A percentile compares a stretch with the other conserved stretches of the same genome.
Evolutionary conservation across 176 grass and related monocot genomes (phyloP).

Genomic region (Avena eriantha): DNA sequence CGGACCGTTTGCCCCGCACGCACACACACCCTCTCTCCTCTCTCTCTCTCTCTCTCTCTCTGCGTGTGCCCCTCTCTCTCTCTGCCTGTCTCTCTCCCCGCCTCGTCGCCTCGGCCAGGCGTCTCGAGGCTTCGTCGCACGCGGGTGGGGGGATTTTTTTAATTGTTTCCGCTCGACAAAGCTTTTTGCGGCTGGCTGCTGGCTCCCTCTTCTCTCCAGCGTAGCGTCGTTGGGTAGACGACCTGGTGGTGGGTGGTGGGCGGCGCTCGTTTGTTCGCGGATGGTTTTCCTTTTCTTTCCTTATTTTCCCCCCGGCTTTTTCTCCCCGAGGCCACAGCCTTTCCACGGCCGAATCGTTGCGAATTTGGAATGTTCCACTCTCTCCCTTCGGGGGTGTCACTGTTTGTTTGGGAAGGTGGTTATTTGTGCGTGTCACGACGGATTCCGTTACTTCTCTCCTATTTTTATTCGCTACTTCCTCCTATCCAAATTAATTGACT

Average conservation of each 20-base stretch:
- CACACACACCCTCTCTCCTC: background rate
- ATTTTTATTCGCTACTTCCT: no score
- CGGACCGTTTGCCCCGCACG: background rate
- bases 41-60: background rate
- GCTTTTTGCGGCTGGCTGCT: conserved; percentile 28
- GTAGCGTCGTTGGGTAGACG: conserved; percentile 6
- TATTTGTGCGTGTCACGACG: background rate
- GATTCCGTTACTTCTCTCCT: background rate
- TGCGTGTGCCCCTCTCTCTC: background rate
- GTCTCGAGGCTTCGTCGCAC: conserved; percentile 25
- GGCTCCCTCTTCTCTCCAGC: no score
- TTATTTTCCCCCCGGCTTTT: background rate
- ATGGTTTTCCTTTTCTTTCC: background rate
- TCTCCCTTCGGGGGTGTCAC: background rate
- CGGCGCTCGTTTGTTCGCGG: background rate
- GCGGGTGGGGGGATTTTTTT: background rate
- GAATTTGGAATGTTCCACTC: conserved; percentile 15
- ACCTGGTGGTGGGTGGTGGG: background rate
- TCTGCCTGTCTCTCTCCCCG: background rate
- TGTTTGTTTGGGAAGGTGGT: background rate
- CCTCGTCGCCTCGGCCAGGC: conserved; percentile 11
- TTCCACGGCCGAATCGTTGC: background rate
- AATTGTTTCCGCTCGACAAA: background rate
- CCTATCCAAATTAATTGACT: no score
- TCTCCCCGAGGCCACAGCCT: background rate